phyloP scores from a whole-genome alignment of 331 rosid species.

The Phaseolus coccineus region DNA sequence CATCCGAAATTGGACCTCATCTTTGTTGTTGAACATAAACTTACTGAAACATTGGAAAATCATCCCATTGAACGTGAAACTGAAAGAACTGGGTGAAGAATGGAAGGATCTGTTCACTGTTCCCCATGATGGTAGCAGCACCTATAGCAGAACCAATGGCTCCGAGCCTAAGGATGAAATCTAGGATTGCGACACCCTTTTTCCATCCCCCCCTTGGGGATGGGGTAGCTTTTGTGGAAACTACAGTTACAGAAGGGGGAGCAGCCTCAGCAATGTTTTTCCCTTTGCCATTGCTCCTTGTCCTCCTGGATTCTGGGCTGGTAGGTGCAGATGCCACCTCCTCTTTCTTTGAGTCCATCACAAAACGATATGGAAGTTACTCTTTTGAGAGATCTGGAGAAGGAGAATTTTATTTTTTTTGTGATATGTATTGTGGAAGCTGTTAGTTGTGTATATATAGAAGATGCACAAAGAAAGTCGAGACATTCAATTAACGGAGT shows the following conservation, averaged over 20 bases:
- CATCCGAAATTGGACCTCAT: not conserved
- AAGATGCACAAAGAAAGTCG: slow-evolving; percentile 23
- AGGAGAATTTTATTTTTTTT: not conserved
- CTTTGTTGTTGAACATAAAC: slow-evolving; percentile 21
- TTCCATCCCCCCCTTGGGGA: slow-evolving; percentile 51
- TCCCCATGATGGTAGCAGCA: slow-evolving; percentile 78
- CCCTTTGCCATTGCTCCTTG: slow-evolving; percentile 60
- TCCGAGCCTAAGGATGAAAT: slow-evolving; percentile 75
- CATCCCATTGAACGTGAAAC: slow-evolving; percentile 82
- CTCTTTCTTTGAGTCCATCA: slow-evolving; percentile 47
- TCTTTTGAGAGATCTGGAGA: slow-evolving; percentile 31
- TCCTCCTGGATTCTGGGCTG: slow-evolving; percentile 55
- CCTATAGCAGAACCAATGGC: slow-evolving; percentile 66
- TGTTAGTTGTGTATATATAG: slow-evolving; percentile 33
- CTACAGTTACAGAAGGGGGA: slow-evolving; percentile 43
- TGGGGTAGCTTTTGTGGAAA: slow-evolving; percentile 50
- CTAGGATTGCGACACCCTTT: slow-evolving; percentile 68
- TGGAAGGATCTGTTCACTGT: slow-evolving; percentile 80
- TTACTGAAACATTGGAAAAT: slow-evolving; percentile 80
- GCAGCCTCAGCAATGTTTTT: slow-evolving; percentile 44
- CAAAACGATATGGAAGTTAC: not conserved
- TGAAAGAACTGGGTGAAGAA: slow-evolving; percentile 97
- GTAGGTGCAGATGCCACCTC: slow-evolving; percentile 37
- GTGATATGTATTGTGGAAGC: slow-evolving; percentile 6
- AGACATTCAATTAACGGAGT: slow-evolving; percentile 34